phyloP scores from a whole-genome alignment of 768 basidiomycete species.

The Lentinus tigrinus region DNA sequence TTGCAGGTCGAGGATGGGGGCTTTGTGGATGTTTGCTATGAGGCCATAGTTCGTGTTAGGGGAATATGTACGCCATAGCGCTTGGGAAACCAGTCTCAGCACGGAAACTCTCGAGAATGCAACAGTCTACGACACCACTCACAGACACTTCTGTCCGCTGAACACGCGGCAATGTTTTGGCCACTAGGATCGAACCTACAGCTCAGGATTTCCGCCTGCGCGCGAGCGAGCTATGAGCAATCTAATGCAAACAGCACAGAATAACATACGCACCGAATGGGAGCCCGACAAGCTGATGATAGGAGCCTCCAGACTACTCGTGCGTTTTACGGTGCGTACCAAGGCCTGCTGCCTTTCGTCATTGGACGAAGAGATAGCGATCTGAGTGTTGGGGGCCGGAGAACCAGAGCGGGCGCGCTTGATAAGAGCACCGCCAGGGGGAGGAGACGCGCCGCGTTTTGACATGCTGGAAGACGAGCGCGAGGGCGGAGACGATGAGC shows the following conservation, averaged over 20 bases:
- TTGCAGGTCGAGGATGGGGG: slow-evolving; percentile 88
- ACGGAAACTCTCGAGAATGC: too few species aligned
- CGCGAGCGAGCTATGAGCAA: not conserved
- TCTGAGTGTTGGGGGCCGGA: slow-evolving; percentile 55
- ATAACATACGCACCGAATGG: slow-evolving; percentile 62
- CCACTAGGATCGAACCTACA: slow-evolving; percentile 95
- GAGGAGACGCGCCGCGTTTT: slow-evolving; percentile 65
- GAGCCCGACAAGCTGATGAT: slow-evolving; percentile 89
- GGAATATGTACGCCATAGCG: slow-evolving; percentile 87
- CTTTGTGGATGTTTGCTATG: slow-evolving; percentile 80
- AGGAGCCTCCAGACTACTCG: slow-evolving; percentile 91
- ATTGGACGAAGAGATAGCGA: slow-evolving; percentile 72
- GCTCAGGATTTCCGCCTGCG: slow-evolving; percentile 81
- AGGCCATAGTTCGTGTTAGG: slow-evolving; percentile 93
- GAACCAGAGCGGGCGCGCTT: slow-evolving; percentile 58
- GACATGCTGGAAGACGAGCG: slow-evolving; percentile 47
- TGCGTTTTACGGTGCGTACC: slow-evolving; percentile 83
- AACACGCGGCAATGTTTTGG: slow-evolving; percentile 90
- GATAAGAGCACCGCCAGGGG: slow-evolving; percentile 51
- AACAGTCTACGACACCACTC: slow-evolving; percentile 33
- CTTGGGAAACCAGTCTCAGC: slow-evolving; percentile 33
- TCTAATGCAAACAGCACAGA: not conserved
- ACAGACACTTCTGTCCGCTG: slow-evolving; percentile 89
- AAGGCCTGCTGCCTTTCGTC: slow-evolving; percentile 78
- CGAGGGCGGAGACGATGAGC: slow-evolving; percentile 2